These are phyloP conservation scores for Plasmodium berghei DNA, from an alignment of 169 alveolate species.

Conservation along the genomic window DNA sequence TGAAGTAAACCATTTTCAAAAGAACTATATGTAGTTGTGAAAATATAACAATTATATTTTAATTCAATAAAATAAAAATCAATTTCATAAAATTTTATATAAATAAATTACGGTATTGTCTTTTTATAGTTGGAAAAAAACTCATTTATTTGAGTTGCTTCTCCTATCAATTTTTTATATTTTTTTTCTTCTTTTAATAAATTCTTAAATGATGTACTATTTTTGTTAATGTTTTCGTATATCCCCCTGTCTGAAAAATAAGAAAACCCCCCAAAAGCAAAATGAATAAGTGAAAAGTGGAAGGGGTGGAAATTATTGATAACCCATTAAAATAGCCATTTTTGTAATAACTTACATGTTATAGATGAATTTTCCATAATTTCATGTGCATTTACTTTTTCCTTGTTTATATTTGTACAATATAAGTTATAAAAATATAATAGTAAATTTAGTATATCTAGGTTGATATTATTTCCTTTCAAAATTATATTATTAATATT, in stretches of 20 bases:
- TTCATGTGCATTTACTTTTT: constrained; percentile 32
- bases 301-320: background rate
- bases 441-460: constrained; percentile 32
- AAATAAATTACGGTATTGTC: constrained; percentile 46
- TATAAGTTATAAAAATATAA: constrained; percentile 42
- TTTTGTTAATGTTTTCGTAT: constrained; percentile 49
- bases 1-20: background rate
- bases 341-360: constrained; percentile 29
- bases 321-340: no score
- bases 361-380: constrained; percentile 38
- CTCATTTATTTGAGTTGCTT: constrained; percentile 39
- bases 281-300: background rate
- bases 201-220: constrained; percentile 45
- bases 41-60: background rate
- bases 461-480: constrained; percentile 26
- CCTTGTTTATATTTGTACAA: constrained; percentile 40
- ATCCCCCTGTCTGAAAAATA: constrained; percentile 53
- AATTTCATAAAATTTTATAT: background rate
- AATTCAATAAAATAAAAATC: background rate
- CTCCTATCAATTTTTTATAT: constrained; percentile 28
- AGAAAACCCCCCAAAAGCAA: background rate
- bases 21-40: background rate
- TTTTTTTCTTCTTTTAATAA: constrained; percentile 43
- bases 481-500: constrained; percentile 1
- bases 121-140: constrained; percentile 49